Evolutionary conservation across 192 early-diverging fungal species (phyloP).

Genomic region (Podila verticillata): DNA sequence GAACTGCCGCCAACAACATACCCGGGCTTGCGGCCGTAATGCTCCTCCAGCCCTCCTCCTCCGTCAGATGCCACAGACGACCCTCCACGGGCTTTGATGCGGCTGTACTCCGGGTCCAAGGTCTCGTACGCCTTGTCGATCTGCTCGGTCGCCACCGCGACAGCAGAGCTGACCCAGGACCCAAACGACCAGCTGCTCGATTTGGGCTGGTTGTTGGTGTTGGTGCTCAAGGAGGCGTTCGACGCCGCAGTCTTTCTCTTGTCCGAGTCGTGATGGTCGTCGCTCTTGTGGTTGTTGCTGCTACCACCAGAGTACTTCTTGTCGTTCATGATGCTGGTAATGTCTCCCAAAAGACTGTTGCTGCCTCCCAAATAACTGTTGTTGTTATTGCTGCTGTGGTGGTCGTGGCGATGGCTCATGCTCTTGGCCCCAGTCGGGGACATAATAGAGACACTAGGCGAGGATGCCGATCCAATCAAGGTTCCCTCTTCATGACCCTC

Average conservation of each 20-base stretch:
- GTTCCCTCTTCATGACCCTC: background rate
- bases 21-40: conserved; percentile 24
- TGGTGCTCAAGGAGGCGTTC: background rate
- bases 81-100: conserved; percentile 25
- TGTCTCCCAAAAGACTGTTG: conserved; percentile 39
- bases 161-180: conserved; percentile 49
- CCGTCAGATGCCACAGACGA: background rate
- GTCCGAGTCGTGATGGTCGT: conserved; percentile 2
- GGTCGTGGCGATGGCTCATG: conserved; percentile 49
- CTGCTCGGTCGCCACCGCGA: conserved; percentile 31
- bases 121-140: conserved; percentile 48
- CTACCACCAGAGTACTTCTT: conserved; percentile 4
- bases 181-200: conserved; percentile 51
- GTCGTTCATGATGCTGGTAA: conserved; percentile 25
- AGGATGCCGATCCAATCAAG: conserved; percentile 9
- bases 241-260: background rate
- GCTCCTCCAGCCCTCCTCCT: background rate
- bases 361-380: conserved; percentile 3
- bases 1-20: conserved; percentile 48
- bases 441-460: conserved; percentile 18
- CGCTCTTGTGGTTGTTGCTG: background rate
- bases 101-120: conserved; percentile 43
- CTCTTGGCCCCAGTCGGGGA: conserved; percentile 16
- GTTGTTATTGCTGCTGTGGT: conserved; percentile 4
- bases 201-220: conserved; percentile 15